These are phyloP conservation scores for Huntiella savannae DNA, from an alignment of 2,329 filamentous ascomycete genomes.

Conservation along the genomic window DNA sequence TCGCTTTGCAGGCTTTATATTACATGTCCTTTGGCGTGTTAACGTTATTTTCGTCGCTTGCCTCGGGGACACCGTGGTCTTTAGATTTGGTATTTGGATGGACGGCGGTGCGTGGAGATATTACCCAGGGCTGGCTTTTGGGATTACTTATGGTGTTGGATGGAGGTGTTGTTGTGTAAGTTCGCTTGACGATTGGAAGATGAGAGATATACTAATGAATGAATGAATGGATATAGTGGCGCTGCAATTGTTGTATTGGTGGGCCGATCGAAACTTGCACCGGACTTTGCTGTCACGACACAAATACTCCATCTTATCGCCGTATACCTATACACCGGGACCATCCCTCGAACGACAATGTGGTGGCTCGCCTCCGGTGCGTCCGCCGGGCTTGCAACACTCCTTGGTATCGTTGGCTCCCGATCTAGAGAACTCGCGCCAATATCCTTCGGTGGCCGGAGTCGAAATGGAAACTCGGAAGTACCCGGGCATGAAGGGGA, in stretches of 20 bases:
- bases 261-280: slow-evolving; percentile 78
- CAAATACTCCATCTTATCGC: slow-evolving; percentile 66
- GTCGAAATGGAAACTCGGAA: slow-evolving; percentile 15
- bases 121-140: slow-evolving; percentile 40
- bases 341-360: slow-evolving; percentile 56
- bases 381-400: slow-evolving; percentile 28
- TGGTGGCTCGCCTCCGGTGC: slow-evolving; percentile 57
- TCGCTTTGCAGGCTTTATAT: slow-evolving; percentile 35
- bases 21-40: slow-evolving; percentile 32
- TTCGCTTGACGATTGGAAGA: slow-evolving; percentile 6
- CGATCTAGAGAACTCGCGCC: slow-evolving; percentile 76
- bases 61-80: slow-evolving; percentile 35
- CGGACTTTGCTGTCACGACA: slow-evolving; percentile 81
- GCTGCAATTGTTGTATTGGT: slow-evolving; percentile 70
- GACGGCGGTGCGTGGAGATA: slow-evolving; percentile 39
- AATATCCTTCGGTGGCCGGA: slow-evolving; percentile 60
- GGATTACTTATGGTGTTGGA: slow-evolving; percentile 39
- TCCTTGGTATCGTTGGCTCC: slow-evolving; percentile 73
- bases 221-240: slow-evolving; percentile 32
- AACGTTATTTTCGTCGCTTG: slow-evolving; percentile 38
- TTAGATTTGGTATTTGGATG: slow-evolving; percentile 38
- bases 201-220: neutral
- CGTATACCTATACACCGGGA: slow-evolving; percentile 59
- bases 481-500: slow-evolving; percentile 12
- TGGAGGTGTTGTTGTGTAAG: slow-evolving; percentile 33